Base-by-base conservation (phyloP, 169 alveolate genomes). In the Perkinsus marinus region DNA sequence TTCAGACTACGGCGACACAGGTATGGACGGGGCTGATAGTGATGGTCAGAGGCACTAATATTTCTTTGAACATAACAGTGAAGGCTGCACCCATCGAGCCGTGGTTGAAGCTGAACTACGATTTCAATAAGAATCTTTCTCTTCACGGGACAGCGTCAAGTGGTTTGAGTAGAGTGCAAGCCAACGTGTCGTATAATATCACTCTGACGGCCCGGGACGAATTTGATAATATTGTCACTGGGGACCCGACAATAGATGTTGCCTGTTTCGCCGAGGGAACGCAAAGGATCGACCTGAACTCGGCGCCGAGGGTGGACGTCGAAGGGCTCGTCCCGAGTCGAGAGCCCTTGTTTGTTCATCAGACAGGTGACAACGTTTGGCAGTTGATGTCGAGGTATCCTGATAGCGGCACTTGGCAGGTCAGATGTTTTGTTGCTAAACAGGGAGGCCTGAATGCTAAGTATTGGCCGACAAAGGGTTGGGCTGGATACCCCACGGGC, bases 401-500 rank as follows among this genome's bases (percentile, higher is more conserved):
- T 0, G 30, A 57, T 13, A 57, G 79, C 22, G 79, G 79, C 34
- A 57, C 36, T 30, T 57, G 79, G 79, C 79, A 57, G 22, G 79
- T 57, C 37, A 2, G 79, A 16, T 92, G 94, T 46, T 90, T 68
- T 30, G 94, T 92, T 0, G 39, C 69, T 47, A 92, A 92, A 47
- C 43, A 68, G 38, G 94, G 94, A 19, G 94, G 94, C 39, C 68
- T 92, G 91, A 92, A 92, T 26, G 94, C 92, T 46, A 68, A 92
- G 47, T 92, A 92, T 91, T 92, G 93, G 91, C 91, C 93, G 90
- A 92, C 68, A 92, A 89, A 39, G 89, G 93, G 93, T 90, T 92
- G 92, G 92, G 91, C 90, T 91, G 94, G n/a, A 91, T 39, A 2
- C 90, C 94, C 39, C 68, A 90, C 89, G 91, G 68, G 37, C 30